These are phyloP conservation scores for Rhamnella rubrinervis DNA, from an alignment of 331 rosid genomes.

Conservation along the genomic window DNA sequence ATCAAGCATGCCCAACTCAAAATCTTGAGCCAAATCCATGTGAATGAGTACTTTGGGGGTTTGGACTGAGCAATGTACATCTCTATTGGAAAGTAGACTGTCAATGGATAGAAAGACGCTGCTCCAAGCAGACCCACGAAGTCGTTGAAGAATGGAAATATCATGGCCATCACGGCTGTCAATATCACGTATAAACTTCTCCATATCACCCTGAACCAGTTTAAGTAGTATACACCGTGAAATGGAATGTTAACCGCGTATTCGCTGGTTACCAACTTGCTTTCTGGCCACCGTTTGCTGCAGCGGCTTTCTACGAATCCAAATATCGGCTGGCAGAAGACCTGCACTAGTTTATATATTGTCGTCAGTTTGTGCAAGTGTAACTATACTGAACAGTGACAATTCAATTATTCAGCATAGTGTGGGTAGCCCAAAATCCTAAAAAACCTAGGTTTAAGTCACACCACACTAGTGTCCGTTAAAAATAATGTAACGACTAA, in stretches of 20 bases:
- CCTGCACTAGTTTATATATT: constrained; percentile 37
- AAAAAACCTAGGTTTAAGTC: too few relatives aligned
- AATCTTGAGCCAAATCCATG: constrained; percentile 89
- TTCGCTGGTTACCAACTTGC: constrained; percentile 57
- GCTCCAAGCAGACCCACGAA: constrained; percentile 88
- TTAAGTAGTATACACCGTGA: constrained; percentile 38
- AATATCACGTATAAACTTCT: constrained; percentile 68
- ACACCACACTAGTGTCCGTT: too few relatives aligned
- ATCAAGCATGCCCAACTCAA: constrained; percentile 77
- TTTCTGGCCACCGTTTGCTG: constrained; percentile 57
- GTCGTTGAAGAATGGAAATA: constrained; percentile 94
- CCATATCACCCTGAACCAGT: constrained; percentile 79
- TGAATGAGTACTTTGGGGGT: constrained; percentile 57
- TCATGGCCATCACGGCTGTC: constrained; percentile 78
- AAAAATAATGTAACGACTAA: too few relatives aligned
- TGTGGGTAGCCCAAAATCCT: too few relatives aligned
- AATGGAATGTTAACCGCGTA: constrained; percentile 52
- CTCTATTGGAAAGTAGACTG: constrained; percentile 89
- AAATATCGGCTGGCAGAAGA: constrained; percentile 82
- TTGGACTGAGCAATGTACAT: constrained; percentile 86
- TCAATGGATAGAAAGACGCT: constrained; percentile 85
- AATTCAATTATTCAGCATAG: too few relatives aligned
- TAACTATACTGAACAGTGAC: too few relatives aligned
- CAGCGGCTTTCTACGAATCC: constrained; percentile 63
- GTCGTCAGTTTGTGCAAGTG: too few relatives aligned